phyloP scores from a whole-genome alignment of 768 basidiomycete genomes.

The Serpula lacrymans region DNA sequence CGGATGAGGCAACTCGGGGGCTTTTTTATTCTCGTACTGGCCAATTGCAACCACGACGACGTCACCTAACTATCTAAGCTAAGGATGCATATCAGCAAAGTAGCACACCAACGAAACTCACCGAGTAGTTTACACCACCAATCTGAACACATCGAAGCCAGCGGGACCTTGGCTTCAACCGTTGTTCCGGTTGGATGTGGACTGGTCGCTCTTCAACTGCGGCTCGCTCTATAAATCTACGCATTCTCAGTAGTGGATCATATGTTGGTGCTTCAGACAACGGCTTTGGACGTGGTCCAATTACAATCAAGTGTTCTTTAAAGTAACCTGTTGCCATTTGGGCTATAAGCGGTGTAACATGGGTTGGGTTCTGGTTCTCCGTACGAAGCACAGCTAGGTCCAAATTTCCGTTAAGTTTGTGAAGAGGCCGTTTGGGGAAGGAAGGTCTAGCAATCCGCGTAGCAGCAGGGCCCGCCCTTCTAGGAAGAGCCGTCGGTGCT shows the following conservation, averaged over 20 bases:
- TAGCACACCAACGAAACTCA: constrained; percentile 18
- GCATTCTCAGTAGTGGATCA: constrained; percentile 15
- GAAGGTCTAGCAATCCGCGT: too few species aligned
- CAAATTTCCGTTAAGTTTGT: constrained; percentile 35
- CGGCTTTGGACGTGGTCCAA: constrained; percentile 40
- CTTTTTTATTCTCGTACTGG: constrained; percentile 20
- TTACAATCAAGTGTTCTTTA: constrained; percentile 48
- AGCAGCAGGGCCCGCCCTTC: too few species aligned
- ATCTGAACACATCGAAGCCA: constrained; percentile 40
- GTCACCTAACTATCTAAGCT: constrained; percentile 54
- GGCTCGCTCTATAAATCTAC: constrained; percentile 18
- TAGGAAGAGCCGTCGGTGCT: constrained; percentile 10
- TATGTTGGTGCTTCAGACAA: constrained; percentile 12
- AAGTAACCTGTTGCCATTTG: constrained; percentile 49
- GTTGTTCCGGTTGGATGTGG: constrained; percentile 28
- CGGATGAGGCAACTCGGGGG: constrained; percentile 32
- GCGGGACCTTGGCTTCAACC: constrained; percentile 28
- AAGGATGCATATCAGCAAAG: constrained; percentile 1
- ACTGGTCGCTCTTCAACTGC: constrained; percentile 9
- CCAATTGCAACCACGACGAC: constrained; percentile 51
- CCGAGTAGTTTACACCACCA: constrained; percentile 42
- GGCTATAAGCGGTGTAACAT: constrained; percentile 61
- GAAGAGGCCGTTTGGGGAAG: too few species aligned
- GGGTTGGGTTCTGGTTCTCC: constrained; percentile 52
- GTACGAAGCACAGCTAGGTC: constrained; percentile 56